A percentile compares a stretch with the other conserved stretches of the same genome.
phyloP scores from a whole-genome alignment of 441 rosid species.

The Eutrema salsugineum region DNA sequence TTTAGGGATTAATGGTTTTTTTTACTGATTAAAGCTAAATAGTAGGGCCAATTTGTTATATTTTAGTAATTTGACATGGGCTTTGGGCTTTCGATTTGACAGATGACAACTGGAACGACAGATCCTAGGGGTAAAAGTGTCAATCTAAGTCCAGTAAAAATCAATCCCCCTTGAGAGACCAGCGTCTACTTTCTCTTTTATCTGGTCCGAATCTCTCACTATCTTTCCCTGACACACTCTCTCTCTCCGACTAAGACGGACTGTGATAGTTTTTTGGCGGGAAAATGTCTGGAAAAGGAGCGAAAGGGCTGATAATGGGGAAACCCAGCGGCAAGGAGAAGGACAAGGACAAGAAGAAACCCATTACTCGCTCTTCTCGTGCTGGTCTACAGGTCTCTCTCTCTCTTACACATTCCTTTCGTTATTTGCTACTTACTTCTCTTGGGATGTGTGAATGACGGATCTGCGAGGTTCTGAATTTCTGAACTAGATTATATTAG shows the following conservation, averaged over 20 bases:
- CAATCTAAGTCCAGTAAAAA: not conserved
- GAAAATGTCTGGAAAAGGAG: conserved; percentile 60
- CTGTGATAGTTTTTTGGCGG: conserved; percentile 22
- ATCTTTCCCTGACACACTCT: not conserved
- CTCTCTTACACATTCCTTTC: conserved; percentile 4
- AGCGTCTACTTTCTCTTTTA: not conserved
- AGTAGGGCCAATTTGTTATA: not conserved
- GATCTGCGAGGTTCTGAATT: conserved; percentile 3
- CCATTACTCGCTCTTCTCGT: conserved; percentile 82
- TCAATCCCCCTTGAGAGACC: not conserved
- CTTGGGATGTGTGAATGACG: conserved; percentile 1
- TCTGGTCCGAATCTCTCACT: not conserved
- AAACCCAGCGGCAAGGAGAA: conserved; percentile 48
- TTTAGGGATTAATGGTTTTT: not conserved
- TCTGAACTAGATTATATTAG: not conserved
- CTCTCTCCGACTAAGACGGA: not conserved
- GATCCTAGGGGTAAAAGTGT: not conserved
- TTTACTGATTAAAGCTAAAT: not conserved
- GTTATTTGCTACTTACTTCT: not conserved
- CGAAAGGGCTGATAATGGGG: conserved; percentile 64
- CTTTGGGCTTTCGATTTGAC: conserved; percentile 7
- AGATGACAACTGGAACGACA: not conserved
- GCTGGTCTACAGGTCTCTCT: conserved; percentile 82
- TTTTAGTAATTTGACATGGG: not conserved
- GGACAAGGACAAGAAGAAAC: conserved; percentile 87